phyloP scores from a whole-genome alignment of 2,329 filamentous ascomycete species.

The Myriosclerotinia curreyana region DNA sequence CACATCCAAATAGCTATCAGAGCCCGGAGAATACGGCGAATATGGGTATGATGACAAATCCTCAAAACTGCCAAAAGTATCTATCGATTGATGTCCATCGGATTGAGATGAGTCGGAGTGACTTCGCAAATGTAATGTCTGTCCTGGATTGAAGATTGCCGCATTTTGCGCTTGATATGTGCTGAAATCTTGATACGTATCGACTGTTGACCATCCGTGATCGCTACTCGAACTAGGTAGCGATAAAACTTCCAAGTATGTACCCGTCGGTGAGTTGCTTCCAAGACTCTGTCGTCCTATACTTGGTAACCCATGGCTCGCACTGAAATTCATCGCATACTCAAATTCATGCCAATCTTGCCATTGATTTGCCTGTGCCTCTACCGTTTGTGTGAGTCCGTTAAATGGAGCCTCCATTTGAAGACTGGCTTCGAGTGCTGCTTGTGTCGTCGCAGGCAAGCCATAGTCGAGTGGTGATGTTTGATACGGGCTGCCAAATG shows the following conservation, averaged over 20 bases:
- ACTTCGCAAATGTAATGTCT: constrained; percentile 84
- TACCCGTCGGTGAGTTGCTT: constrained; percentile 70
- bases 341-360: constrained; percentile 80
- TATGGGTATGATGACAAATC: constrained; percentile 65
- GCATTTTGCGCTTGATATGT: constrained; percentile 58
- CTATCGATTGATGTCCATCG: constrained; percentile 58
- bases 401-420: constrained; percentile 62
- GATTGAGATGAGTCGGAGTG: constrained; percentile 82
- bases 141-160: constrained; percentile 82
- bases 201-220: constrained; percentile 82
- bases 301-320: constrained; percentile 47
- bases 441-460: constrained; percentile 52
- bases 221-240: constrained; percentile 76
- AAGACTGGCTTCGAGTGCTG: constrained; percentile 57
- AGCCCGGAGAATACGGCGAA: constrained; percentile 79
- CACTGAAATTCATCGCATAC: constrained; percentile 56
- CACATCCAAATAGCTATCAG: constrained; percentile 68
- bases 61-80: constrained; percentile 71
- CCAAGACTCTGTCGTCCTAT: constrained; percentile 49
- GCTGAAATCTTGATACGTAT: constrained; percentile 71
- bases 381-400: constrained; percentile 55
- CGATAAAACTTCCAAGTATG: constrained; percentile 82
- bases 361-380: constrained; percentile 59
- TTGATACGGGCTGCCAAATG: constrained; percentile 37
- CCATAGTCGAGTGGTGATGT: constrained; percentile 36